Evolutionary conservation across 2,329 filamentous ascomycete genomes (phyloP).

Genomic region (Blastomyces gilchristii): DNA sequence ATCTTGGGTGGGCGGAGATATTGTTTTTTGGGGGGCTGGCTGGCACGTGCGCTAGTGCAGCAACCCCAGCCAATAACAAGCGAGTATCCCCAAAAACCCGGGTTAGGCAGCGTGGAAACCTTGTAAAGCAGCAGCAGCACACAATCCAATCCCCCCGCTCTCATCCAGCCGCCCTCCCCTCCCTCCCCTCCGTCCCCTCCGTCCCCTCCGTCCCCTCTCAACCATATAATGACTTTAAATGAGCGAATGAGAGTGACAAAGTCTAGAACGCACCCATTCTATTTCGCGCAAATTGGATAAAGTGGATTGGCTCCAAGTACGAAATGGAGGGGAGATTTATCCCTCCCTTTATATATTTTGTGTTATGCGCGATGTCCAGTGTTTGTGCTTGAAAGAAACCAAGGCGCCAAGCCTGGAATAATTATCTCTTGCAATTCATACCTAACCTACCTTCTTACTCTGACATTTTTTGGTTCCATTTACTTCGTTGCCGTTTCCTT

Average conservation of each 20-base stretch:
- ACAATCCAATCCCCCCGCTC: too few relatives aligned
- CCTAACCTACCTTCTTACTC: too few relatives aligned
- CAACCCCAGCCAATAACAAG: neutral
- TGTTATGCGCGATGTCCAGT: neutral
- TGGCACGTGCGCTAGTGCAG: conserved; percentile 3
- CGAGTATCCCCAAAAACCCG: neutral
- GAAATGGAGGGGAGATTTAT: neutral
- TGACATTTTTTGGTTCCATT: neutral
- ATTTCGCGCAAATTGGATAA: neutral
- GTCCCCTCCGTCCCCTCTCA: too few relatives aligned
- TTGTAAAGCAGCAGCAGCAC: neutral
- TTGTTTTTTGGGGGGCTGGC: neutral
- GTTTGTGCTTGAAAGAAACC: neutral
- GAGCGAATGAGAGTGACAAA: neutral
- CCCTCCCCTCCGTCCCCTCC: too few relatives aligned
- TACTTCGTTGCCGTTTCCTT: neutral
- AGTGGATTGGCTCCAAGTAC: neutral
- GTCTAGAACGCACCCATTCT: neutral
- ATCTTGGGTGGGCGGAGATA: neutral
- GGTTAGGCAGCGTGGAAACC: neutral
- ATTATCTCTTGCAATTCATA: neutral
- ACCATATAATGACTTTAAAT: neutral
- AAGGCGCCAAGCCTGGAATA: neutral
- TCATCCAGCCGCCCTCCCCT: too few relatives aligned
- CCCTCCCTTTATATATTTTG: neutral